Evolutionary conservation across 805 yeast species (phyloP), one percentile per base, ranked within the genome.

Genomic region (Ogataea glucozyma): DNA sequence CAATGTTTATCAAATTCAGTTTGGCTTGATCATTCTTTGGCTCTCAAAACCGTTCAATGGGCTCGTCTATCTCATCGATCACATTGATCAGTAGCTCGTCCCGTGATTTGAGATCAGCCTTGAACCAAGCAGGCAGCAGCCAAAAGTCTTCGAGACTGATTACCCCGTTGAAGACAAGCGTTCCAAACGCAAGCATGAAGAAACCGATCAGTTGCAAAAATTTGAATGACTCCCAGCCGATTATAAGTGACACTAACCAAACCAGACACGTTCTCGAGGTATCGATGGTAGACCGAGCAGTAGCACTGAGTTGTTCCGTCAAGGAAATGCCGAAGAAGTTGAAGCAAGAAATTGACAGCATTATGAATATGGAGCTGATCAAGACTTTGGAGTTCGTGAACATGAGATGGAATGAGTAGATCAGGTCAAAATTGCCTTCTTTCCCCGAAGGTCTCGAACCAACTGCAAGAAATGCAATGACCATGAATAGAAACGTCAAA

Each of bases 171-270:
- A 83, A 86, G 40, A 83, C 72, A 40, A 86, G 64, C 0, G 93
- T 85, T 9, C 95, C 95, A 46, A 75, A 71, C 6, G 84, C 88
- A 36, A 86, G 65, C 16, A 79, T 54, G 0, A 58, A 65, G 56
- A 86, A 86, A 0, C 93, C 95, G 14, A 75, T 21, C 16, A 80
- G 65, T 60, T 86, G 95, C 39, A 82, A 61, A n/a, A 66, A 53
- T 16, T 71, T 70, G 64, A 85, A 86, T 1, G 70, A 54, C 61
- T 86, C 93, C 95, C 93, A 86, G 3, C 91, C 93, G 49, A 85
- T 55, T 17, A 62, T 40, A 38, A 86, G 65, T 0, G 93, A 86
- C 7, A 83, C 75, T 1, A 81, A 27, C 95, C 95, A 86, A 13
- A 86, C 90, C 20, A 83, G 62, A 18, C 85, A 63, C 0, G 93